Evolutionary conservation across 1,284 basidiomycete species (phyloP), one percentile per base, ranked within the genome.

Genomic region (Ganoderma leucocontextum): DNA sequence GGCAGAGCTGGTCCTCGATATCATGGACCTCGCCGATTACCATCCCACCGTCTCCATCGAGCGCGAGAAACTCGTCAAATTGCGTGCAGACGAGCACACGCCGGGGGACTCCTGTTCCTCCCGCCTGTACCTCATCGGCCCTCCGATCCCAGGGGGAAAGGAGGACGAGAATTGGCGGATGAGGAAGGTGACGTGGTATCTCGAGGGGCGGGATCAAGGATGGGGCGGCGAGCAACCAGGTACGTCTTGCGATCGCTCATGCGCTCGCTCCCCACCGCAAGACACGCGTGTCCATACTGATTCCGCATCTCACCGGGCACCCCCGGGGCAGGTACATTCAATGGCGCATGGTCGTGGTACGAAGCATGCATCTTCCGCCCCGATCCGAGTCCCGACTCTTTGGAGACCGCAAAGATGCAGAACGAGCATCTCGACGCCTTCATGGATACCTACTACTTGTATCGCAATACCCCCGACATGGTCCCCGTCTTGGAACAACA

Each of bases 151-250:
- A 0, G 55, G 17, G 0, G 39, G 39, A 2, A 36, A 5, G 8
- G 49, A 35, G n/a, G 63, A 38, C n/a, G 65, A 65, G 63, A 42
- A 22, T 13, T 49, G 47, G 47, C 47, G 47, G 10, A 59, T 38
- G 33, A 65, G 38, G 29, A 52, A 29, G 33, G 61, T 67, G 29
- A 33, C 44, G 4, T 70, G 65, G 65, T 35, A 39, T 2, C 13
- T 70, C 55, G 39, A 44, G 19, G 47, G 69, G 22, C 69, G 62
- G 19, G 65, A 70, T 41, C 65, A 70, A 49, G 69, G 69, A 5
- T 70, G 69, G 69, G 69, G 63, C 22, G 69, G 66, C 0, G 64
- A 53, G 64, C 2, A 15, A 0, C 65, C 60, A 49, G 65, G 65
- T 66, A 15, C 12, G 57, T 47, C 17, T 19, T 8, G 55, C 15